phyloP scores from a whole-genome alignment of 805 yeast species.

The Teunomyces barrocoloradensis region DNA sequence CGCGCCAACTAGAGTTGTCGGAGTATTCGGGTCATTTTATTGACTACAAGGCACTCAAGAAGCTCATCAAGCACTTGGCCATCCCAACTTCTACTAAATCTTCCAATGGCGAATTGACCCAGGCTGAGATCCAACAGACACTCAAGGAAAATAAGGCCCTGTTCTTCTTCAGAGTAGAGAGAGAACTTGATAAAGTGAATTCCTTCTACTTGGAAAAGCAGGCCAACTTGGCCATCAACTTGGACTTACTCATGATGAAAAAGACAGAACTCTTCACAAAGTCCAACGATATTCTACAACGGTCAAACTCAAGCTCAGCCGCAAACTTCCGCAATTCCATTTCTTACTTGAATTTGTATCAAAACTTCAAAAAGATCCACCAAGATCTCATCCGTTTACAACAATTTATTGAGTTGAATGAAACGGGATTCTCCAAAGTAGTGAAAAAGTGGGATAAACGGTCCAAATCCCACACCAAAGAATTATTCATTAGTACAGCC shows the following conservation, averaged over 20 bases:
- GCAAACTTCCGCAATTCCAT: conserved; percentile 62
- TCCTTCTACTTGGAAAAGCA: conserved; percentile 90
- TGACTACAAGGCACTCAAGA: conserved; percentile 90
- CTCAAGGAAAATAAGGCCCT: conserved; percentile 89
- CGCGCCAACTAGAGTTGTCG: conserved; percentile 90
- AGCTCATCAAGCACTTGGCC: conserved; percentile 81
- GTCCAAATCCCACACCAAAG: conserved; percentile 91
- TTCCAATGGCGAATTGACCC: conserved; percentile 11
- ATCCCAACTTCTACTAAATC: conserved; percentile 29
- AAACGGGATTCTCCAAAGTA: conserved; percentile 93
- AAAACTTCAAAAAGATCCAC: conserved; percentile 84
- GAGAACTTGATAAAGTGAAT: conserved; percentile 95
- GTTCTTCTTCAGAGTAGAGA: conserved; percentile 82
- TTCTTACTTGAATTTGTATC: conserved; percentile 77
- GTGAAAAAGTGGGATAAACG: conserved; percentile 98
- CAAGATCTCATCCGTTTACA: conserved; percentile 86
- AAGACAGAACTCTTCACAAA: conserved; percentile 50
- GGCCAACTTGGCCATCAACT: conserved; percentile 74
- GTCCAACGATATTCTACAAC: conserved; percentile 9
- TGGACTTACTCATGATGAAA: conserved; percentile 74
- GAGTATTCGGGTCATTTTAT: conserved; percentile 93
- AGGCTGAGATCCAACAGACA: conserved; percentile 37
- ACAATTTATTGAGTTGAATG: conserved; percentile 91
- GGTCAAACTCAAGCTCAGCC: conserved; percentile 5
- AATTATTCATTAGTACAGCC: conserved; percentile 84